Base-by-base conservation (phyloP, 192 early-diverging fungal genomes). In the Ramicandelaber brevisporus region DNA sequence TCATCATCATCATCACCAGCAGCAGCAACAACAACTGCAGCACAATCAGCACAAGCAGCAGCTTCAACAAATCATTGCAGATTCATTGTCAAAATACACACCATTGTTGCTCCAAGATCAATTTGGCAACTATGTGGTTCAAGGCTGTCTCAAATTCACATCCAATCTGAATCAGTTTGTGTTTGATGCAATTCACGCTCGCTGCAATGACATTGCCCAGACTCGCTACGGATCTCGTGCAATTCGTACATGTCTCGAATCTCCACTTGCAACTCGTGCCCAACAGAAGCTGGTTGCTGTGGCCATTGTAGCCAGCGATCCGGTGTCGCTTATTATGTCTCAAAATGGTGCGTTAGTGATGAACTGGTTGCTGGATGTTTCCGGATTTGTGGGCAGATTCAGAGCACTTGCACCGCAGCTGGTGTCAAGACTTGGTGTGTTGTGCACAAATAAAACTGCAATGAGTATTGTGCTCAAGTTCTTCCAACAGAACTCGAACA, bases 51-150 rank as follows among this genome's bases (percentile, higher is more conserved):
- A 75, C 5, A 40, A 56, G 17, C n/a, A n/a, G n/a, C n/a, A n/a
- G n/a, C n/a, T n/a, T n/a, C n/a, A n/a, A n/a, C n/a, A n/a, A n/a
- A 33, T 61, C 2, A 62, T 73, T 7, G 65, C 65, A 30, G 43
- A 57, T 5, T 37, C 58, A 27, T 56, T 78, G 30, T 60, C 51
- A 21, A 53, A 53, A 2, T 83, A 63, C 47, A 71, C 79, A 9
- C 83, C 86, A 6, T 73, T 75, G 24, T 59, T 96, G 21, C 62
- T 96, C 17, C 51, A 88, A 23, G 90, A 96, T 58, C 86, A 89
- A 41, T 83, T 89, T 44, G 90, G 90, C 43, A 96, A 96, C 65
- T 96, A 96, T 59, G 90, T 96, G 4, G 79, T 96, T 6, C 90
- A 96, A 50, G 76, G 81, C 43, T 92, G 87, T 41, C 53, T 96